Base-by-base conservation (phyloP, 2,329 filamentous ascomycete species). In the Blastomyces percursus region DNA sequence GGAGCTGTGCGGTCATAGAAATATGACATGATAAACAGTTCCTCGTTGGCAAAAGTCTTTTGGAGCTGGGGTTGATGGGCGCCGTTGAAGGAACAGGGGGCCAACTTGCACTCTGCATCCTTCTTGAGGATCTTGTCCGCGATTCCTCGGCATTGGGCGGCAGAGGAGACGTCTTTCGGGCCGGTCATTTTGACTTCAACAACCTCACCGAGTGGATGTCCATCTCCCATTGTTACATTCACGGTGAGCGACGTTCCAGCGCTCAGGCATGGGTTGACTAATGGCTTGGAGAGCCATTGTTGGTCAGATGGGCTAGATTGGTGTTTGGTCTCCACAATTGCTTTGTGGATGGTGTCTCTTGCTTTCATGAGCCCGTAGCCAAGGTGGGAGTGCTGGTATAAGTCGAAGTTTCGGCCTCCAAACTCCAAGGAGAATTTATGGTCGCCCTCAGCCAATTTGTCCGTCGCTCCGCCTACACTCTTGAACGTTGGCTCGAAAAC, bases 321-420 rank as follows among this genome's bases (percentile, higher is more conserved):
- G 73, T 87, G 81, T 70, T 91, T 81, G 63, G 89, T 85, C 66
- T 91, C 82, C 58, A 96, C 77, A 61, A 99, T 81, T 42, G 82
- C 80, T 68, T 84, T 82, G 78, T 96, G 91, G 61, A 99, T 85
- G 65, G 92, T 84, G 63, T 95, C 87, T 68, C 94, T 90, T 50
- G 94, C 95, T 67, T 90, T 87, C 92, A 97, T 99, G 64, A 99
- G 82, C 67, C 94, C 94, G 73, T 96, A 99, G 67, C 93, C 93
- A 63, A 99, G 85, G 77, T 99, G 96, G 14, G 93, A 97, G 80
- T 99, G 93, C 77, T 99, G 94, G 80, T 99, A 99, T 48, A 99
- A 85, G 59, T 89, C 87, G 73, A 97, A 99, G 66, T 92, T 82
- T 67, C 90, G 89, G 65, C 92, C 93, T 67, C 93, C 92, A 71